These are phyloP conservation scores for Typha latifolia DNA, from an alignment of 176 grass and related monocot genomes.

Conservation along the genomic window DNA sequence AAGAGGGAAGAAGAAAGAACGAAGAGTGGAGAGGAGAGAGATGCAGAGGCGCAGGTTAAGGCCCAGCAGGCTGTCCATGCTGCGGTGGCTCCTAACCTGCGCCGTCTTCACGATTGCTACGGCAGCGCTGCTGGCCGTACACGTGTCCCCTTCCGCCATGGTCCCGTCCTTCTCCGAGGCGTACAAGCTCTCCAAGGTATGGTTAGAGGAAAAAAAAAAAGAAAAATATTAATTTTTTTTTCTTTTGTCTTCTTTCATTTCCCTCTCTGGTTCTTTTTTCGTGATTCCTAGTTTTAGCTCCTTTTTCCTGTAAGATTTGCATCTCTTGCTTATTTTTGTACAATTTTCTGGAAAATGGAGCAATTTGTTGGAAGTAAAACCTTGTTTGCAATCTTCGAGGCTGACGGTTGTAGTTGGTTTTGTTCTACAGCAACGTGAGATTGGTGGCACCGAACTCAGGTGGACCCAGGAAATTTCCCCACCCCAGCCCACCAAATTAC, in stretches of 20 bases:
- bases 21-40: slow-evolving; percentile 1
- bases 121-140: slow-evolving; percentile 41
- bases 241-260: not conserved
- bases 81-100: slow-evolving; percentile 35
- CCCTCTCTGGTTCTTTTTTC: no score
- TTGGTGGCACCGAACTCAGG: slow-evolving; percentile 38
- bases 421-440: slow-evolving; percentile 34
- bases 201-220: not conserved
- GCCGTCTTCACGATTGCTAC: slow-evolving; percentile 26
- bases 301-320: no score
- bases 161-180: slow-evolving; percentile 2
- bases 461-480: slow-evolving; percentile 70
- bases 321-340: no score
- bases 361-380: no score
- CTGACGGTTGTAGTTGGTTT: not conserved
- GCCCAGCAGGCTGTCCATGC: slow-evolving; percentile 15
- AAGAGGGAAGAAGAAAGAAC: not conserved
- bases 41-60: slow-evolving; percentile 49
- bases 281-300: no score
- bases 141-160: slow-evolving; percentile 27
- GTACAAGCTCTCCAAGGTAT: slow-evolving; percentile 50
- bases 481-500: slow-evolving; percentile 45
- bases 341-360: no score
- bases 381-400: no score
- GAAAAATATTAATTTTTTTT: not conserved